Conservation (phyloP, 2,329 filamentous ascomycete species). For the Botrytis deweyae region DNA sequence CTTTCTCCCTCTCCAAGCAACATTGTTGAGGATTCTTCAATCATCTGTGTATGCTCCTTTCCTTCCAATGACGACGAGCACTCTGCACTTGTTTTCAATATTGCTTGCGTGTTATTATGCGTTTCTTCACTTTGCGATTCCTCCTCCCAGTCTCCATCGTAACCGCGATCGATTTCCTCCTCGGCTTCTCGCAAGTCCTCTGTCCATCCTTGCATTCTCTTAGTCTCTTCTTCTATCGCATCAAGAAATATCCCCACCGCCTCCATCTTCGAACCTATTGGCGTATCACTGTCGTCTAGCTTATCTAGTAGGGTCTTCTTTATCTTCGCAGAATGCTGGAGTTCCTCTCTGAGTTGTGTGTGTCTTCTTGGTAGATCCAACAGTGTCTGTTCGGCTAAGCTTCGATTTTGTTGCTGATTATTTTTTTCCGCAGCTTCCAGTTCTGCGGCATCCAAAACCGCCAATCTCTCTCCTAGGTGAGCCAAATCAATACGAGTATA, state of each 20-base stretch:
- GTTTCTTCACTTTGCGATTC: neutral
- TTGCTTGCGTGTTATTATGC: neutral
- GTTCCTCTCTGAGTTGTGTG: neutral
- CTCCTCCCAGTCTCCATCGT: neutral
- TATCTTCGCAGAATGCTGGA: neutral
- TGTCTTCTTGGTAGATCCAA: constrained; percentile 9
- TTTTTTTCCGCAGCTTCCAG: neutral
- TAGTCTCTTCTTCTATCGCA: neutral
- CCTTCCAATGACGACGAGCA: neutral
- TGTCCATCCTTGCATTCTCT: neutral
- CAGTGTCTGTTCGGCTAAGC: neutral
- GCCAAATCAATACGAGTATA: neutral
- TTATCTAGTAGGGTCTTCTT: neutral
- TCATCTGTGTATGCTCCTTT: neutral
- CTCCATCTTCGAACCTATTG: neutral
- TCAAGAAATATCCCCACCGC: neutral
- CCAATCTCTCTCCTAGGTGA: neutral
- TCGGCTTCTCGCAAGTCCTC: neutral
- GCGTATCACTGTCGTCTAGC: constrained; percentile 1
- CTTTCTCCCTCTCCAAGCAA: neutral
- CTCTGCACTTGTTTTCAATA: neutral
- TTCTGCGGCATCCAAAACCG: constrained; percentile 1
- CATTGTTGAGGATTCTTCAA: neutral
- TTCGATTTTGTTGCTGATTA: neutral
- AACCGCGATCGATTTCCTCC: neutral